Percentiles rank a stretch among this genome's conserved stretches.
phyloP scores from a whole-genome alignment of 768 basidiomycete genomes.

The Naematelia encephala region DNA sequence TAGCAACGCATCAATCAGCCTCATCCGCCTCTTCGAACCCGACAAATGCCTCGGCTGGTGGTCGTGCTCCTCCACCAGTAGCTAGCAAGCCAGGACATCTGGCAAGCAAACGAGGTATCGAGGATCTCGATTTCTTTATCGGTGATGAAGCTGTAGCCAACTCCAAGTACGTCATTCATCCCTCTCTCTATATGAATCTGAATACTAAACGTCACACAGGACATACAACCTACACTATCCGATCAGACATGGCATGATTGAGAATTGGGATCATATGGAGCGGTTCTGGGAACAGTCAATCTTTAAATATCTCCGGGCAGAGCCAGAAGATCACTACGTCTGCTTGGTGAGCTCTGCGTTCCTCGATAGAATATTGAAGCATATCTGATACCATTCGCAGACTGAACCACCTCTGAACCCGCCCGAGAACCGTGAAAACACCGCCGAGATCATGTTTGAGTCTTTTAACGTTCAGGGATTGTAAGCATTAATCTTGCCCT shows the following conservation, averaged over 20 bases:
- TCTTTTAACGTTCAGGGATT: constrained; percentile 98
- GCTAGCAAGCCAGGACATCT: constrained; percentile 84
- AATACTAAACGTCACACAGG: constrained; percentile 21
- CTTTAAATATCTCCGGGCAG: constrained; percentile 97
- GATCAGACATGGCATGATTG: constrained; percentile 94
- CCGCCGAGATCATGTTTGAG: constrained; percentile 99
- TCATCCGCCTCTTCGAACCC: constrained; percentile 49
- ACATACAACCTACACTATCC: constrained; percentile 96
- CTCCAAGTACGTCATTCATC: constrained; percentile 59
- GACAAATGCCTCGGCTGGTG: constrained; percentile 52
- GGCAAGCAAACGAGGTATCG: constrained; percentile 93
- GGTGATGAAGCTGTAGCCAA: constrained; percentile 97
- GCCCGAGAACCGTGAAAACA: constrained; percentile 98
- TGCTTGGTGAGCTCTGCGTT: constrained; percentile 71
- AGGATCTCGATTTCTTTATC: constrained; percentile 99
- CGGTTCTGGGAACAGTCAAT: constrained; percentile 99
- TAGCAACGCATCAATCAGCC: constrained; percentile 75
- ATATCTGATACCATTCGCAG: constrained; percentile 54
- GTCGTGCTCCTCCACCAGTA: constrained; percentile 57
- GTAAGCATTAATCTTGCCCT: constrained; percentile 13
- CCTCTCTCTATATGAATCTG: neutral
- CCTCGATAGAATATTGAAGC: too few species aligned
- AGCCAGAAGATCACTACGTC: constrained; percentile 99
- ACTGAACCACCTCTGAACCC: constrained; percentile 99
- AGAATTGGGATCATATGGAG: constrained; percentile 87